Evolutionary conservation across 805 yeast species (phyloP), one percentile per base, ranked within the genome.

Genomic region (Ogataea polymorpha): DNA sequence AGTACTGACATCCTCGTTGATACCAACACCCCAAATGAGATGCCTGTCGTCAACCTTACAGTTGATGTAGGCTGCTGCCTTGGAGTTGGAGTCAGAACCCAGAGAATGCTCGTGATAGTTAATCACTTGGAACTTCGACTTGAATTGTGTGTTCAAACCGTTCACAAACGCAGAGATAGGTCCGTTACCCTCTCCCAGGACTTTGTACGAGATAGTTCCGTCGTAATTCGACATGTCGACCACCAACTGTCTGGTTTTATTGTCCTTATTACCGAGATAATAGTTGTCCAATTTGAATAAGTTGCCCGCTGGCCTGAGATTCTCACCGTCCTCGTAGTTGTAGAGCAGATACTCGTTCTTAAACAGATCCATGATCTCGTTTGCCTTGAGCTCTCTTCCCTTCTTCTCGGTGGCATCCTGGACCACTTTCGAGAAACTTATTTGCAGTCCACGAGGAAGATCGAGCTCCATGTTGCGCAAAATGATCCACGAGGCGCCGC

Each of bases 401-500:
- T 75, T 69, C 45, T 65, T 51, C 59, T 86, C 95, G 32, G 93
- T 88, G 50, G 70, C 75, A 23, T 59, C 56, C 63, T 86, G 95
- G 10, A 86, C 93, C 32, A 73, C 72, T 49, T 71, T 75, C 23
- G 90, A 82, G 60, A 82, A 86, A 29, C 81, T 83, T 30, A 85
- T 78, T 66, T 86, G 95, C 57, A 86, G 68, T 28, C 83, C 84
- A 61, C 91, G 77, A 30, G 95, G 95, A 52, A 86, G 73, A 59
- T 86, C 95, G 44, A 86, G 74, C 55, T 82, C 91, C 62, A 86
- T 72, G 50, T 77, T 75, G 50, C 86, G 74, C 58, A 86, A 70
- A 56, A 86, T 82, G 50, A 86, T 82, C 93, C 95, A 86, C 5
- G 95, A 86, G 9, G 91, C 84, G 51, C 95, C 95, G 55, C 95